Conservation (phyloP, 2,329 filamentous ascomycete species). For the Sporothrix variecibatus region DNA sequence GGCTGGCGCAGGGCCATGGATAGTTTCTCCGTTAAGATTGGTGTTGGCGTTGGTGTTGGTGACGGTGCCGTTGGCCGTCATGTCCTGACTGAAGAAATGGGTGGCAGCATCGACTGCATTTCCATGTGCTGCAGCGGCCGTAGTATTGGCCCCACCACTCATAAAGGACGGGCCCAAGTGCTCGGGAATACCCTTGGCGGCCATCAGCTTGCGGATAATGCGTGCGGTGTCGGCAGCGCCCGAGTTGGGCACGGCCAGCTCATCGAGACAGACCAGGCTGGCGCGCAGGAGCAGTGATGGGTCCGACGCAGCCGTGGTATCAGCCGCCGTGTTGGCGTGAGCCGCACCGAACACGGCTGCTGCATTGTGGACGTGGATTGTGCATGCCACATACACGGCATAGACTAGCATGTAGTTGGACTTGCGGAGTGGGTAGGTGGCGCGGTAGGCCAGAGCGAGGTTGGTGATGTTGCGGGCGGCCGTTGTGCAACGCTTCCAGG, state of each 20-base stretch:
- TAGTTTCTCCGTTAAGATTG: not conserved
- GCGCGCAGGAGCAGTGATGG: conserved; percentile 31
- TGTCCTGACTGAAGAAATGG: not conserved
- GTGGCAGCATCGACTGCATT: not conserved
- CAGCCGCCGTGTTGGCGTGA: conserved; percentile 19
- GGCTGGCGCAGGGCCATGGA: not conserved
- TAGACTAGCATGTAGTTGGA: conserved; percentile 44
- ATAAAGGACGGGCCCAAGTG: not conserved
- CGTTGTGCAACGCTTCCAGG: conserved; percentile 38
- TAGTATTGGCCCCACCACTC: not conserved
- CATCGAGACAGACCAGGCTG: conserved; percentile 39
- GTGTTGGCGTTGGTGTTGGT: not conserved
- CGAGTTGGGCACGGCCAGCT: conserved; percentile 38
- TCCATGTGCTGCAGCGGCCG: not conserved
- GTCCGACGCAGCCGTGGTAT: not conserved
- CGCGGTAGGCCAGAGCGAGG: conserved; percentile 37
- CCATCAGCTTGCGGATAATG: conserved; percentile 28
- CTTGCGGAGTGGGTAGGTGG: conserved; percentile 38
- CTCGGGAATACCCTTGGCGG: conserved; percentile 25
- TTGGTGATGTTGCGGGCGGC: conserved; percentile 43
- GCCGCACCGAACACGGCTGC: conserved; percentile 35
- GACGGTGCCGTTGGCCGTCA: not conserved
- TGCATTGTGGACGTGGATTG: conserved; percentile 44
- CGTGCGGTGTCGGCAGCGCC: conserved; percentile 26
- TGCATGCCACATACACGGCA: conserved; percentile 44